phyloP scores from a whole-genome alignment of 2,329 filamentous ascomycete species.

The Metarhizium anisopliae region DNA sequence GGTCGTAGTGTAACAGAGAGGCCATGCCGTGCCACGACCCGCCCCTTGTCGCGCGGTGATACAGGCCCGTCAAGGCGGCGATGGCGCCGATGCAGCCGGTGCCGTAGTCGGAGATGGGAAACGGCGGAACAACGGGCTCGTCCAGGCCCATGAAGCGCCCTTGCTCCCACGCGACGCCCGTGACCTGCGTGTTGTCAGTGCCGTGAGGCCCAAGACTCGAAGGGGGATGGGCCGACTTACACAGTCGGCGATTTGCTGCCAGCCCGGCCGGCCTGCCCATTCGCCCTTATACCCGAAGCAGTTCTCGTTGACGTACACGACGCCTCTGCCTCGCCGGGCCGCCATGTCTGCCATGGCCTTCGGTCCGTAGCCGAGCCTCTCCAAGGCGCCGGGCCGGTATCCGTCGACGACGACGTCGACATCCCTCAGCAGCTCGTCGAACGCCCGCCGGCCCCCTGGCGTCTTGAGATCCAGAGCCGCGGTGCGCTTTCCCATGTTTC shows the following conservation, averaged over 20 bases:
- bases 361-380: conserved; percentile 54
- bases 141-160: conserved; percentile 51
- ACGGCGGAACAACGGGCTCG: conserved; percentile 58
- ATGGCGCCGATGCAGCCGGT: conserved; percentile 65
- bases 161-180: conserved; percentile 52
- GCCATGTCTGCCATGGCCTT: conserved; percentile 43
- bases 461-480: conserved; percentile 54
- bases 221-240: conserved; percentile 18
- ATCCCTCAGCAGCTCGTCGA: conserved; percentile 50
- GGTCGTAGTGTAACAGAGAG: conserved; percentile 59
- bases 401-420: conserved; percentile 60
- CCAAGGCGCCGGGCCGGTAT: conserved; percentile 58
- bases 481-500: conserved; percentile 63
- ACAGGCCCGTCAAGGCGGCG: conserved; percentile 55
- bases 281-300: conserved; percentile 56
- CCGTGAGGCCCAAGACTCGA: not conserved
- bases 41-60: conserved; percentile 50
- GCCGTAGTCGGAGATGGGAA: conserved; percentile 58
- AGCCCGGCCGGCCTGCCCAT: conserved; percentile 56
- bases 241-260: conserved; percentile 64
- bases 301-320: conserved; percentile 62
- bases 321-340: conserved; percentile 46
- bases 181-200: conserved; percentile 26
- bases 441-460: conserved; percentile 38
- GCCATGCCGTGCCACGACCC: conserved; percentile 59